Percentiles rank a stretch among this genome's conserved stretches.
Conservation (phyloP, 345 rosid species). For the Moricandia arvensis region DNA sequence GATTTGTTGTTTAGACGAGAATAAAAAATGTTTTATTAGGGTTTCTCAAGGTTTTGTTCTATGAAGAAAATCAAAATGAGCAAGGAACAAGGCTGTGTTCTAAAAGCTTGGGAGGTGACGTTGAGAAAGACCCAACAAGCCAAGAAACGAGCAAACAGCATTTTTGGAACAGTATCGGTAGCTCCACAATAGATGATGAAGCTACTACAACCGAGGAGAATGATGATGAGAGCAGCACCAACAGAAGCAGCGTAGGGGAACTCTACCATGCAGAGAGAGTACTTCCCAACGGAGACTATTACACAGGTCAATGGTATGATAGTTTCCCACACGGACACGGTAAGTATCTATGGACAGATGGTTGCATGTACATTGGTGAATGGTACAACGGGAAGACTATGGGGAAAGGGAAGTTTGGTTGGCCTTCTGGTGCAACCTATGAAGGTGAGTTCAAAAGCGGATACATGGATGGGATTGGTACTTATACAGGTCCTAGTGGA, state of each 20-base stretch:
- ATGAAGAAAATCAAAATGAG: slow-evolving; percentile 43
- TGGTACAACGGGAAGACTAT: slow-evolving; percentile 79
- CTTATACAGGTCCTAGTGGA: slow-evolving; percentile 59
- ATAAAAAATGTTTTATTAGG: not conserved
- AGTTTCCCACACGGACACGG: no score
- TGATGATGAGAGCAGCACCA: slow-evolving; percentile 31
- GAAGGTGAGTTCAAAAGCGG: slow-evolving; percentile 90
- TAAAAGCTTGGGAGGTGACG: slow-evolving; percentile 93
- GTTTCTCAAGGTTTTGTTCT: slow-evolving; percentile 3
- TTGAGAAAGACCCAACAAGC: slow-evolving; percentile 92
- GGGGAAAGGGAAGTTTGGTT: slow-evolving; percentile 85
- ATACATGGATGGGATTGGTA: slow-evolving; percentile 82
- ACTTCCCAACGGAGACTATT: slow-evolving; percentile 35
- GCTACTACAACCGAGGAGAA: slow-evolving; percentile 30
- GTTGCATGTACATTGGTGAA: slow-evolving; percentile 45
- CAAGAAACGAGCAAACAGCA: slow-evolving; percentile 81
- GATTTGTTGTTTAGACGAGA: slow-evolving; percentile 19
- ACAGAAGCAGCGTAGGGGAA: slow-evolving; percentile 35
- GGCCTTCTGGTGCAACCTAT: slow-evolving; percentile 88
- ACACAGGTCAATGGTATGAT: slow-evolving; percentile 63
- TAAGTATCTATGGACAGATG: no score
- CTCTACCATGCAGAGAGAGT: slow-evolving; percentile 59
- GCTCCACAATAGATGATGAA: slow-evolving; percentile 62
- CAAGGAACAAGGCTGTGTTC: slow-evolving; percentile 65
- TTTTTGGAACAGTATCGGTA: slow-evolving; percentile 63